Percentiles rank a stretch among this genome's conserved stretches.
Evolutionary conservation across 2,329 filamentous ascomycete genomes (phyloP).

Genomic region (Claviceps citrina): DNA sequence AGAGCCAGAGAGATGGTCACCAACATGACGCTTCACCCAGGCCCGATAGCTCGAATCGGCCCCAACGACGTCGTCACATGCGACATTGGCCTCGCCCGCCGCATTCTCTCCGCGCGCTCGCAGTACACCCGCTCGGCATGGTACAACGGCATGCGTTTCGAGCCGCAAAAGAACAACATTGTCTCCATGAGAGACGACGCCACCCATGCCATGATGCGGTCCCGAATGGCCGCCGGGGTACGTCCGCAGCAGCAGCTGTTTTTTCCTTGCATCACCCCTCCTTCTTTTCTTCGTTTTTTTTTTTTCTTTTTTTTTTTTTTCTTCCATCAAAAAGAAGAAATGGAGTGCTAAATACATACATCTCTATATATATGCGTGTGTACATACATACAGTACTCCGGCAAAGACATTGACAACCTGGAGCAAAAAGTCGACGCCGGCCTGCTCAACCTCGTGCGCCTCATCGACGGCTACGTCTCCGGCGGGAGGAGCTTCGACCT

Average conservation of each 20-base stretch:
- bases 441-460: constrained; percentile 5
- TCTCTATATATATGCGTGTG: no score
- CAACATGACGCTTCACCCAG: constrained; percentile 7
- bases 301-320: neutral
- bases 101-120: constrained; percentile 23
- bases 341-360: no score
- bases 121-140: constrained; percentile 22
- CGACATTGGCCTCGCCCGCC: constrained; percentile 27
- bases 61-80: constrained; percentile 32
- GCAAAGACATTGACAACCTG: constrained; percentile 33
- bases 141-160: constrained; percentile 34
- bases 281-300: neutral
- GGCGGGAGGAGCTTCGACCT: constrained; percentile 8
- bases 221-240: constrained; percentile 36
- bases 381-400: constrained; percentile 27
- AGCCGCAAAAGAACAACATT: constrained; percentile 34
- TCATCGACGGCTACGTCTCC: constrained; percentile 8
- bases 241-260: no score
- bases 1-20: neutral
- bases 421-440: constrained; percentile 19
- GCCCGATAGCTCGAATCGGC: constrained; percentile 18
- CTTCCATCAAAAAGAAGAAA: neutral
- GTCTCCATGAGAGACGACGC: constrained; percentile 33
- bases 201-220: constrained; percentile 24
- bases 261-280: no score